These are phyloP conservation scores for Arthrobotrys conoides DNA, from an alignment of 2,329 filamentous ascomycete species.

Conservation along the genomic window DNA sequence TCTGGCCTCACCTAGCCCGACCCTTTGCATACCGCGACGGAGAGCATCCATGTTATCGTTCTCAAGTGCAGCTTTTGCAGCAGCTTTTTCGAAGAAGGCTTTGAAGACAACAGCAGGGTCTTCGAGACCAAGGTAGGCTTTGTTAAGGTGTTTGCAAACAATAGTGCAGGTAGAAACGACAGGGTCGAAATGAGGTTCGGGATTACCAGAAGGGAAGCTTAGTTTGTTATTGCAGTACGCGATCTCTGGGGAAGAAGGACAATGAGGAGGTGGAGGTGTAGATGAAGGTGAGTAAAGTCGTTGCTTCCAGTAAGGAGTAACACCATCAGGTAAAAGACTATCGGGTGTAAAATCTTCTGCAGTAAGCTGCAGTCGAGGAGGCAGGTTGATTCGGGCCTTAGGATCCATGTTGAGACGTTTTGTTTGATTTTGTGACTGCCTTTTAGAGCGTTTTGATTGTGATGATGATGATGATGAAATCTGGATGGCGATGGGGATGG, in stretches of 20 bases:
- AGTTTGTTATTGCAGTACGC: conserved; percentile 12
- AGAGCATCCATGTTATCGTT: conserved; percentile 26
- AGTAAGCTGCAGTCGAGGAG: background rate
- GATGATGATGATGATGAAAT: conserved; percentile 18
- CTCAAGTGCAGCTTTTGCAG: background rate
- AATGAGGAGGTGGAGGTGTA: conserved; percentile 34
- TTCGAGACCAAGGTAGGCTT: background rate
- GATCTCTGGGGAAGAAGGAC: conserved; percentile 9
- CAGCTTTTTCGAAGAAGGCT: no score
- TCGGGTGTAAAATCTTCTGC: background rate
- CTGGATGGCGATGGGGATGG: conserved; percentile 11
- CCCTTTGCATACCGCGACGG: conserved; percentile 14
- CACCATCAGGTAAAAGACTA: background rate
- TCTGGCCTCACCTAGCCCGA: conserved; percentile 5
- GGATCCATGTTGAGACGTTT: background rate
- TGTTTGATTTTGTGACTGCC: background rate
- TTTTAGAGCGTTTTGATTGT: background rate
- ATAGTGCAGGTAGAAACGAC: conserved; percentile 11
- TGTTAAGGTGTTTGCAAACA: conserved; percentile 17
- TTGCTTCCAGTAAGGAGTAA: conserved; percentile 11
- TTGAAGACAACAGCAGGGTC: background rate
- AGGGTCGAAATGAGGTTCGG: conserved; percentile 21
- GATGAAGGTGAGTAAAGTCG: conserved; percentile 36
- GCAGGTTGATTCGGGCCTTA: background rate
- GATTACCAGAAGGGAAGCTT: background rate